Evolutionary conservation across 2,329 filamentous ascomycete species (phyloP), one percentile per base, ranked within the genome.

Genomic region (Lecanicillium sp.): DNA sequence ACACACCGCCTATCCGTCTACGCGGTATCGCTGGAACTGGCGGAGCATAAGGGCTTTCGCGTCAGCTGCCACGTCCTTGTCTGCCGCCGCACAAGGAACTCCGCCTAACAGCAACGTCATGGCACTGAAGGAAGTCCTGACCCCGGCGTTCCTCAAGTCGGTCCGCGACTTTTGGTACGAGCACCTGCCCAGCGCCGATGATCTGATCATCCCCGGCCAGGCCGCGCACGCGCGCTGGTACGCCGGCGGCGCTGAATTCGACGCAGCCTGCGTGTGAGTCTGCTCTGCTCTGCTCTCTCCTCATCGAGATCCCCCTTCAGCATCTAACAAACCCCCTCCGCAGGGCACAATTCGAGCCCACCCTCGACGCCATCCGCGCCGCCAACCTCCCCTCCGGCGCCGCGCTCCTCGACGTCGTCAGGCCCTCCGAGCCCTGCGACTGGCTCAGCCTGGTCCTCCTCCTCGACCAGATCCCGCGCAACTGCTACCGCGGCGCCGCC

Each of bases 381-480:
- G 51, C 60, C 0, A 55, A 55, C 15, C 42, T 60, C 11, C 59
- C 56, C 4, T 61, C 63, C 1, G 60, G 56, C 1, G 44, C 57
- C 8, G 58, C 63, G 32, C 51, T 70, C 40, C 39, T 69, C 27
- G 53, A 55, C 5, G 45, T 58, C 12, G 51, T 58, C 1, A 51
- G 57, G 10, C 63, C 61, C 4, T 44, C 52, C 4, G 50, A 52
- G 3, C 58, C 67, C 0, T 44, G 60, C 5, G 65, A 68, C 52
- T 69, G 65, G 62, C 63, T 85, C 2, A 68, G 70, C 37, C 59
- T 84, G 0, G 56, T 80, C 5, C 55, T 85, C 2, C 67, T 85
- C 2, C 69, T 85, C 2, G 82, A 85, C 52, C 81, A 85, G 57
- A 68, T 84, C 35, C 70, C 81, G 0, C 74, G 82, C 2, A 84